A percentile compares a stretch with the other conserved stretches of the same genome.
phyloP scores from a whole-genome alignment of 2,329 filamentous ascomycete genomes.

The Taxawa tesnikishii region DNA sequence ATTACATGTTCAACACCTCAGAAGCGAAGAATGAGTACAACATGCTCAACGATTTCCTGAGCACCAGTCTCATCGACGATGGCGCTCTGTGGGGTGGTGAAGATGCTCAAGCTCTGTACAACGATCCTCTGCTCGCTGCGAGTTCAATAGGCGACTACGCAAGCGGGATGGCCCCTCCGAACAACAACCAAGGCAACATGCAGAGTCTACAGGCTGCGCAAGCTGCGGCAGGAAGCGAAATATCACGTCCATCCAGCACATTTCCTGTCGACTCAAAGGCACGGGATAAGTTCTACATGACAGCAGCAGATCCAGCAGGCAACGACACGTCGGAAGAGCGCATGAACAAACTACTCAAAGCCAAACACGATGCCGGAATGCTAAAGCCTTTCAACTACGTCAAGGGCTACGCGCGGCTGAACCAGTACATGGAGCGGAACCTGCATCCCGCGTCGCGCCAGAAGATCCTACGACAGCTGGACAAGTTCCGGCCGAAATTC shows the following conservation, averaged over 20 bases:
- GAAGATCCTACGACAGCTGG: constrained; percentile 82
- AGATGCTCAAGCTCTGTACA: constrained; percentile 41
- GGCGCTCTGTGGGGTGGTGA: constrained; percentile 27
- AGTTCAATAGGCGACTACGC: constrained; percentile 30
- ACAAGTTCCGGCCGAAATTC: constrained; percentile 90
- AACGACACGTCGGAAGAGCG: constrained; percentile 80
- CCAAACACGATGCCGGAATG: constrained; percentile 91
- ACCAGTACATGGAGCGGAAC: constrained; percentile 83
- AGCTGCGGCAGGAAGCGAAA: constrained; percentile 38
- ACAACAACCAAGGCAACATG: constrained; percentile 1
- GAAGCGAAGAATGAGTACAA: constrained; percentile 97
- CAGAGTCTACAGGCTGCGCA: constrained; percentile 13
- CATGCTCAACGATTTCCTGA: constrained; percentile 89
- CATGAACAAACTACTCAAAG: constrained; percentile 86
- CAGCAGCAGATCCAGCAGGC: constrained; percentile 86
- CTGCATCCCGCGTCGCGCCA: constrained; percentile 72
- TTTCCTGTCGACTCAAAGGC: constrained; percentile 54
- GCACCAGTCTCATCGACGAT: constrained; percentile 77
- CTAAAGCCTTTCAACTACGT: constrained; percentile 98
- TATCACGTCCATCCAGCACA: constrained; percentile 48
- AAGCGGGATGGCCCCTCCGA: constrained; percentile 24
- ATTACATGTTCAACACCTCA: constrained; percentile 88
- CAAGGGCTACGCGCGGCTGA: constrained; percentile 82
- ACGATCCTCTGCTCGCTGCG: constrained; percentile 41
- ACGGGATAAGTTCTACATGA: constrained; percentile 84